Evolutionary conservation across 139 green algal genomes (phyloP), one percentile per base, ranked within the genome.

Genomic region (Asterochloris erici): DNA sequence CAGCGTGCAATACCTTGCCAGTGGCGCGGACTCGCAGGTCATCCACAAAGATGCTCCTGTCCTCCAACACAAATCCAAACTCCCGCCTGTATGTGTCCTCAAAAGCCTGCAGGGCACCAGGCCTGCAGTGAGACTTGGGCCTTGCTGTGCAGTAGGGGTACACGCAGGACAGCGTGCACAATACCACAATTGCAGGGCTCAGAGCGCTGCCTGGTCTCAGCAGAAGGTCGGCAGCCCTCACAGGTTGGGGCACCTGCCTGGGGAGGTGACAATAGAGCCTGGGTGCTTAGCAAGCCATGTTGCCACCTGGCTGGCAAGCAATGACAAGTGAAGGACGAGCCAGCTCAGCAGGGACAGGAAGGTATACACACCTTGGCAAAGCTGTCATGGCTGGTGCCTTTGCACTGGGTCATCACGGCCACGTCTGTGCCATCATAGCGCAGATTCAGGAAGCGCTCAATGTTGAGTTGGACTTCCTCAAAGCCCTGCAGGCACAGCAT

Each of bases 391-490:
- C 38, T 54, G 38, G 38, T 54, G 38, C 38, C 38, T 6, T 54
- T 78, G 62, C 84, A 84, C 0, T 64, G 63, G 17, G 94, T 95
- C 95, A 98, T 98, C 23, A 99, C 90, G 0, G 94, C 90, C 11
- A 98, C 95, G 78, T 99, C 96, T 10, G 96, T 98, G 62, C 96
- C 96, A 26, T 96, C 87, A 81, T 96, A 97, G 26, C 94, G 87
- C 79, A 99, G 91, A 87, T 99, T 98, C 16, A 99, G 87, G 85
- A 94, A 97, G 11, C 89, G 85, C 80, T 97, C 90, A 2, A 73
- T 84, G n/a, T 17, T 79, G 12, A 98, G 88, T 24, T 92, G 82
- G 0, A 86, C 66, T 14, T 74, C 38, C 15, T 76, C 79, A 81
- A 97, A 96, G 47, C 92, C 95, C 87, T 96, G 88, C 76, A 78